Evolutionary conservation across 805 yeast species (phyloP).

Genomic region (Cyberlindnera mycetangii): DNA sequence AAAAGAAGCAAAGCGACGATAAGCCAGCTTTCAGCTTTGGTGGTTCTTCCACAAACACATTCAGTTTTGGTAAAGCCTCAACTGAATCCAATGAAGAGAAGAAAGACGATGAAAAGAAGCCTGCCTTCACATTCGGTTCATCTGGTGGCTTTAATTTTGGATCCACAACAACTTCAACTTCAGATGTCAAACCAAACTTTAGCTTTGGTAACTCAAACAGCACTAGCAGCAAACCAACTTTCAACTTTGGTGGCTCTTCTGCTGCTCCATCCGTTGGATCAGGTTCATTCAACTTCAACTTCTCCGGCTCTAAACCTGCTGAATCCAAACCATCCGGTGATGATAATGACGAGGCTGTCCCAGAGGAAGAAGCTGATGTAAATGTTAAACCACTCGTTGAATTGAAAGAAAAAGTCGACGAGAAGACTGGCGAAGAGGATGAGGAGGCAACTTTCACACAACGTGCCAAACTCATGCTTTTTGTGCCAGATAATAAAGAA

Average conservation of each 20-base stretch:
- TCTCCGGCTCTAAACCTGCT: constrained; percentile 21
- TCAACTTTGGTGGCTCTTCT: constrained; percentile 25
- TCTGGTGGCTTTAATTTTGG: constrained; percentile 31
- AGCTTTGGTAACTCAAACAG: constrained; percentile 14
- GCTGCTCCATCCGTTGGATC: constrained; percentile 13
- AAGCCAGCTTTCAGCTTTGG: constrained; percentile 28
- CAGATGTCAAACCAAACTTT: constrained; percentile 13
- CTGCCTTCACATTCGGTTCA: constrained; percentile 14
- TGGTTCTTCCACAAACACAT: background rate
- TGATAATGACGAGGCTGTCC: constrained; percentile 35
- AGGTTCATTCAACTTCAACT: constrained; percentile 17
- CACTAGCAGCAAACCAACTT: constrained; percentile 25
- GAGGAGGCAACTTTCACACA: constrained; percentile 64
- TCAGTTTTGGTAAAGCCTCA: constrained; percentile 7
- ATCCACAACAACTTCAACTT: constrained; percentile 9
- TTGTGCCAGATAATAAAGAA: constrained; percentile 46
- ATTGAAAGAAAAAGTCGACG: constrained; percentile 50
- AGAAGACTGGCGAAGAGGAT: constrained; percentile 80
- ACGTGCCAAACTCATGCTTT: constrained; percentile 68
- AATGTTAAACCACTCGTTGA: constrained; percentile 43
- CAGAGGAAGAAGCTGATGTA: constrained; percentile 45
- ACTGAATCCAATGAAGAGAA: background rate
- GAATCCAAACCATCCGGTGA: constrained; percentile 19
- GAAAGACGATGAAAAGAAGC: constrained; percentile 6
- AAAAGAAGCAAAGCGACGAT: constrained; percentile 5